phyloP scores from a whole-genome alignment of 1,139 yeast species.

The Kodamaea anthophila region DNA sequence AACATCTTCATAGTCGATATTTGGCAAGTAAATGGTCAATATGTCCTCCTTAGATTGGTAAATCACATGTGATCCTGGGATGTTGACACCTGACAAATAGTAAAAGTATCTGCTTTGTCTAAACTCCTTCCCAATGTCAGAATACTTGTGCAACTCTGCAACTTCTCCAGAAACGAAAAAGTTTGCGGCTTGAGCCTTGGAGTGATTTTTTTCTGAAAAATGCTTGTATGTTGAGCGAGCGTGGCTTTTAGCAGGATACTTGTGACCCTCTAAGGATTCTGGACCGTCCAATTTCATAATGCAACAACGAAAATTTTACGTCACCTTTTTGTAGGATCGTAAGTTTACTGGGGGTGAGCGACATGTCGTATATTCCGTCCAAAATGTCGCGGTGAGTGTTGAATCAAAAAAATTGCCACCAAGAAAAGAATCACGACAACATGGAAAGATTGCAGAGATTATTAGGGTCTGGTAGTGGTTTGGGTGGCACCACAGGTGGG shows the following conservation, averaged over 20 bases:
- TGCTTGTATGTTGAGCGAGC: constrained; percentile 47
- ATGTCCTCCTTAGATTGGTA: constrained; percentile 50
- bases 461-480: constrained; percentile 54
- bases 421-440: constrained; percentile 3
- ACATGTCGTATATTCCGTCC: not conserved
- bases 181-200: constrained; percentile 17
- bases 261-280: constrained; percentile 16
- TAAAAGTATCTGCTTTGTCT: constrained; percentile 89
- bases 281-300: constrained; percentile 11
- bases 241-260: constrained; percentile 75
- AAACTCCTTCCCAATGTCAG: constrained; percentile 73
- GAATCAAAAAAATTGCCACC: constrained; percentile 4
- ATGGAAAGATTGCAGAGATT: constrained; percentile 78
- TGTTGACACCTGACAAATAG: constrained; percentile 79
- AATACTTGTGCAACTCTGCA: constrained; percentile 59
- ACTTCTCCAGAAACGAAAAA: constrained; percentile 67
- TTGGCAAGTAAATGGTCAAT: constrained; percentile 71
- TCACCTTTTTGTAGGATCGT: not conserved
- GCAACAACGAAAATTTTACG: not conserved
- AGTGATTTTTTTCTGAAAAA: constrained; percentile 21
- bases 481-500: constrained; percentile 48
- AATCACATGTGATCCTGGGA: constrained; percentile 69
- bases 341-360: not conserved
- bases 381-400: constrained; percentile 1
- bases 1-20: constrained; percentile 79